These are phyloP conservation scores for Symbiotaphrina buchneri DNA, from an alignment of 495 filamentous ascomycete genomes.

Conservation along the genomic window DNA sequence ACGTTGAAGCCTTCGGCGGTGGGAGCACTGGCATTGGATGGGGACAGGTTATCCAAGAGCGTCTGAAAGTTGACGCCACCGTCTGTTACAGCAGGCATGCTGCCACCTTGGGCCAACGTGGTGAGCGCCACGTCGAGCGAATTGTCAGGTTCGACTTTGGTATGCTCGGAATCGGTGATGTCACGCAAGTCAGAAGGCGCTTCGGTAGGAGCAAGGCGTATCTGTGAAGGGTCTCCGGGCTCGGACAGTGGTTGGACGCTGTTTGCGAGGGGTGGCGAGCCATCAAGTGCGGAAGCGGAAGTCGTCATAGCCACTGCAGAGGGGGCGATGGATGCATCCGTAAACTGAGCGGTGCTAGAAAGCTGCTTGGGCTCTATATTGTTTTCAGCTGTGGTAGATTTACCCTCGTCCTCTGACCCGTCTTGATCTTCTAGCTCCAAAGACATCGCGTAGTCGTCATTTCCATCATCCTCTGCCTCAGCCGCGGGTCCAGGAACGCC, in stretches of 20 bases:
- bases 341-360: not conserved
- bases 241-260: not conserved
- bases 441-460: conserved; percentile 24
- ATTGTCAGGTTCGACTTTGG: no score
- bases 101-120: no score
- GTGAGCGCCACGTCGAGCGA: no score
- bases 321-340: not conserved
- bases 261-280: no score
- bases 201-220: no score
- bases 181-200: no score
- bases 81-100: conserved; percentile 3
- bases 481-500: not conserved
- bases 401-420: conserved; percentile 7
- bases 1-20: conserved; percentile 4
- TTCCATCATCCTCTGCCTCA: conserved; percentile 9
- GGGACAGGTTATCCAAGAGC: conserved; percentile 15
- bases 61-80: conserved; percentile 16
- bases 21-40: conserved; percentile 6
- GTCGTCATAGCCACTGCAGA: not conserved
- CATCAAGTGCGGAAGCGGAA: no score
- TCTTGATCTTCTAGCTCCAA: conserved; percentile 25
- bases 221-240: no score
- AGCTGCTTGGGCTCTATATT: conserved; percentile 2
- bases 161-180: no score
- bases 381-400: conserved; percentile 1